Conservation (phyloP, 2,329 filamentous ascomycete genomes). For the Fusarium sp. region DNA sequence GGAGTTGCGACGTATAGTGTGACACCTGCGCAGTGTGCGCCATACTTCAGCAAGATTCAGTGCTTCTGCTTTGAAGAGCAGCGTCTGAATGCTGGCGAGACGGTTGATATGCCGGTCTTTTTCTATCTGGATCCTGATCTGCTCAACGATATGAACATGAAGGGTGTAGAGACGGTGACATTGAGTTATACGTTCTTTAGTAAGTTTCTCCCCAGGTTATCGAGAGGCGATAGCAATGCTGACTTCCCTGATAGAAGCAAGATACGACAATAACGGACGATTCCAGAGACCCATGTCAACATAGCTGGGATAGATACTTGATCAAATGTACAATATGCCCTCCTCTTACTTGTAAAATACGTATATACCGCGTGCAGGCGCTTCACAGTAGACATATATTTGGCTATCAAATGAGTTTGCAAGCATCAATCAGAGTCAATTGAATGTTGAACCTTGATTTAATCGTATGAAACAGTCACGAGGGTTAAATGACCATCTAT, state of each 20-base stretch:
- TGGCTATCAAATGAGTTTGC: not conserved
- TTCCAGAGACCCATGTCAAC: slow-evolving; percentile 58
- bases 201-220: slow-evolving; percentile 64
- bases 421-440: not conserved
- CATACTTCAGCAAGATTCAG: slow-evolving; percentile 99
- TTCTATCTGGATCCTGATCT: slow-evolving; percentile 99
- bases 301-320: slow-evolving; percentile 41
- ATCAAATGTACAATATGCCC: slow-evolving; percentile 42
- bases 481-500: too few relatives aligned
- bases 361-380: slow-evolving; percentile 23
- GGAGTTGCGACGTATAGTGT: slow-evolving; percentile 98
- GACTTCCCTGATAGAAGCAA: slow-evolving; percentile 59
- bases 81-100: slow-evolving; percentile 92
- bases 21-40: slow-evolving; percentile 93
- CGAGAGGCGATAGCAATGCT: slow-evolving; percentile 46
- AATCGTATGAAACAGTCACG: too few relatives aligned
- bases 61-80: slow-evolving; percentile 99
- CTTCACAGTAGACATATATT: slow-evolving; percentile 12
- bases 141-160: slow-evolving; percentile 92
- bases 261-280: slow-evolving; percentile 63
- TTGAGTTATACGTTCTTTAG: slow-evolving; percentile 99
- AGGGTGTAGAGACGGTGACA: slow-evolving; percentile 93
- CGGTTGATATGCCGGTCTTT: slow-evolving; percentile 99
- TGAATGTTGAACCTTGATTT: not conserved
- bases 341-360: slow-evolving; percentile 40